A percentile compares a stretch with the other conserved stretches of the same genome.
These are phyloP conservation scores for Spiraea crenata DNA, from an alignment of 331 rosid species.

Conservation along the genomic window DNA sequence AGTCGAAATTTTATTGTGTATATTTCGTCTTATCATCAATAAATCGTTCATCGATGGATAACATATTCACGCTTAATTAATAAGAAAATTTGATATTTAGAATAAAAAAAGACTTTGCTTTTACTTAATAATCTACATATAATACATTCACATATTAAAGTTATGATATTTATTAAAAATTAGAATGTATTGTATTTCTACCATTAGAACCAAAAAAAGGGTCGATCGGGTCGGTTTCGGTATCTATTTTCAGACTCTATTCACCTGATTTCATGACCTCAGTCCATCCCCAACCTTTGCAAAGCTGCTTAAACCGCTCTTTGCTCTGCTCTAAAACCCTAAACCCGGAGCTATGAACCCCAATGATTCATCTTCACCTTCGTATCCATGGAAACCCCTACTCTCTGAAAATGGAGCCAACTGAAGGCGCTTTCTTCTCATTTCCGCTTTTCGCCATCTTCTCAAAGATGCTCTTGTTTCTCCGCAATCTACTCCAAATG, in stretches of 20 bases:
- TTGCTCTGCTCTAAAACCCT: conserved; percentile 16
- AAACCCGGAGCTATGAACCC: conserved; percentile 16
- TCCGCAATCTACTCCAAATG: conserved; percentile 54
- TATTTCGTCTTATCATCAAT: no score
- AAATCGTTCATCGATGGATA: no score
- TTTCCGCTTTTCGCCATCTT: not conserved
- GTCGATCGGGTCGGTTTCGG: not conserved
- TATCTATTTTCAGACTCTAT: not conserved
- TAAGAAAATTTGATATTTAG: no score
- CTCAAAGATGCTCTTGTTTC: conserved; percentile 51
- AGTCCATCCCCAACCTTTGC: not conserved
- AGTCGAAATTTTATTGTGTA: no score
- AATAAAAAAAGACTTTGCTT: no score
- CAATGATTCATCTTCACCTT: not conserved
- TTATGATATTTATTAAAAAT: no score
- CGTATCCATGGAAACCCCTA: conserved; percentile 20
- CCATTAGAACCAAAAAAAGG: not conserved
- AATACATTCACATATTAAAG: no score
- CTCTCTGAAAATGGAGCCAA: conserved; percentile 29
- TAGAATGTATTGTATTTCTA: no score
- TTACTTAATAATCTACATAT: no score
- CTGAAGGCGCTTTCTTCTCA: conserved; percentile 17
- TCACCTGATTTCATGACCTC: not conserved
- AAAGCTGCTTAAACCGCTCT: not conserved
- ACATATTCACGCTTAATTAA: no score